Conservation (phyloP, 257 asterid species). For the Ilex asprella region DNA sequence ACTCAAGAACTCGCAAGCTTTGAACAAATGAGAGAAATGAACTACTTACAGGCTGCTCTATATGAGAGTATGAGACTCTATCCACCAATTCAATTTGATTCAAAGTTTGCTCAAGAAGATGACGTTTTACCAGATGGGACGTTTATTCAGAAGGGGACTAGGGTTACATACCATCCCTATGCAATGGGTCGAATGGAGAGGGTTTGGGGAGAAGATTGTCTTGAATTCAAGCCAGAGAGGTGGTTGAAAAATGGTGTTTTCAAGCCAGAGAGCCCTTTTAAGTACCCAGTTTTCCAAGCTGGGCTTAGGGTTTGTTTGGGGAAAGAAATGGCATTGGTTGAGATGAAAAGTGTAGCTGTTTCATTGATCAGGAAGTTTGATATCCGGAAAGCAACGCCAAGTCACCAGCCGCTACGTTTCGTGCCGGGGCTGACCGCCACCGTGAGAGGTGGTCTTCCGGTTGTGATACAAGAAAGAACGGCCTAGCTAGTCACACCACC, state of each 20-base stretch:
- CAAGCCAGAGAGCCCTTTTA: slow-evolving; percentile 26
- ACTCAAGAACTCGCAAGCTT: slow-evolving; percentile 8
- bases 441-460: not conserved
- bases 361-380: not conserved
- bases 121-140: slow-evolving; percentile 44
- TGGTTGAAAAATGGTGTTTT: slow-evolving; percentile 41
- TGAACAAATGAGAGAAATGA: slow-evolving; percentile 27
- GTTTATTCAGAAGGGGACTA: slow-evolving; percentile 29
- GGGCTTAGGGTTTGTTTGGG: slow-evolving; percentile 60
- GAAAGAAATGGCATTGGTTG: slow-evolving; percentile 39
- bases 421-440: not conserved
- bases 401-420: not conserved
- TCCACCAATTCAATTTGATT: slow-evolving; percentile 49
- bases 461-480: not conserved
- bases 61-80: slow-evolving; percentile 51
- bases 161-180: slow-evolving; percentile 50
- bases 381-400: not conserved
- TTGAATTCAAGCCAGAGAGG: slow-evolving; percentile 47
- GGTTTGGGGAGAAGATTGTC: slow-evolving; percentile 51
- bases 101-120: slow-evolving; percentile 29
- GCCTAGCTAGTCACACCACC: no score
- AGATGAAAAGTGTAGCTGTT: not conserved
- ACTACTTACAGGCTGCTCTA: slow-evolving; percentile 37
- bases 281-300: slow-evolving; percentile 48
- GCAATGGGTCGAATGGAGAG: slow-evolving; percentile 59